Evolutionary conservation across 352 stramenopile species (phyloP).

Genomic region (Globisporangium radiosum): DNA sequence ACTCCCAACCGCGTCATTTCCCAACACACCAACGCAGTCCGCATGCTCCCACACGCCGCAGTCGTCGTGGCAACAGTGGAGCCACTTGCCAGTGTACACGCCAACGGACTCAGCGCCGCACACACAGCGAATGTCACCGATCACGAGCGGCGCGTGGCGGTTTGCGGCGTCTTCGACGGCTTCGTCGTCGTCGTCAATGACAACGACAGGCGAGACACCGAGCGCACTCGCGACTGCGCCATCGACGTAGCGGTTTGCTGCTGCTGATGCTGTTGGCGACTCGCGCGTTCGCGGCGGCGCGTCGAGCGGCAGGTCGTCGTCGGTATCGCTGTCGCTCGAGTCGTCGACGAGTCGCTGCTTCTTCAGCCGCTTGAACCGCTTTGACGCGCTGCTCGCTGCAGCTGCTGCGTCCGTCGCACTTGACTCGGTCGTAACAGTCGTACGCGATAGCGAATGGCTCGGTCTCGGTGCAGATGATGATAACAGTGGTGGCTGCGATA

Average conservation of each 20-base stretch:
- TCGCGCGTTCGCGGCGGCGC: too few relatives aligned
- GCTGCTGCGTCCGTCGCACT: not conserved
- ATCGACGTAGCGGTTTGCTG: not conserved
- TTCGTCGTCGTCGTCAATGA: constrained; percentile 34
- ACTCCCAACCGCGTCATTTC: constrained; percentile 10
- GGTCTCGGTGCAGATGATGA: not conserved
- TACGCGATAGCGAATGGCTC: not conserved
- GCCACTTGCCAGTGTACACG: constrained; percentile 52
- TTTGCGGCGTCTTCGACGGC: constrained; percentile 15
- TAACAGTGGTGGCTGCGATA: too few relatives aligned
- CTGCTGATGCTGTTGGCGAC: not conserved
- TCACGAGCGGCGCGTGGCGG: constrained; percentile 6
- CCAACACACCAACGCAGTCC: constrained; percentile 56
- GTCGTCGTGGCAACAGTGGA: constrained; percentile 59
- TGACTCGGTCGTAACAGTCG: not conserved
- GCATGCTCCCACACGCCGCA: constrained; percentile 67
- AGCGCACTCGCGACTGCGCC: not conserved
- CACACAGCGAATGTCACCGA: constrained; percentile 47
- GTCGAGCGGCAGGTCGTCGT: not conserved
- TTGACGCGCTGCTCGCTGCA: not conserved
- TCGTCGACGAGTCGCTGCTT: constrained; percentile 5
- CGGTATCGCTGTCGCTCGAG: constrained; percentile 5
- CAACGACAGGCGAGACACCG: not conserved
- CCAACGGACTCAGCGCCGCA: constrained; percentile 43
- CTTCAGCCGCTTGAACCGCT: constrained; percentile 11